Evolutionary conservation across 345 rosid genomes (phyloP).

Genomic region (Populus pruinosa): DNA sequence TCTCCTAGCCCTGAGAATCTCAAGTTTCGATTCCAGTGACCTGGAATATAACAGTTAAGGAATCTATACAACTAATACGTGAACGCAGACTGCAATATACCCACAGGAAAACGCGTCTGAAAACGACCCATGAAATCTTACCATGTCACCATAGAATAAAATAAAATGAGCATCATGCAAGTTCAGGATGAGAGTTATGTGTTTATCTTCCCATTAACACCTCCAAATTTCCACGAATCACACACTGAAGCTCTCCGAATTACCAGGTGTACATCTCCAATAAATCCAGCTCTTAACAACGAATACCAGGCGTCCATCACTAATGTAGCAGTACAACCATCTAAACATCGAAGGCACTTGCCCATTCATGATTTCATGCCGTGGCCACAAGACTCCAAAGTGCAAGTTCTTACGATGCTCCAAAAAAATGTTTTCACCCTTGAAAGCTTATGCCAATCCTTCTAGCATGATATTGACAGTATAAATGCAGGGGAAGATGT

Average conservation of each 20-base stretch:
- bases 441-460: neutral
- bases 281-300: neutral
- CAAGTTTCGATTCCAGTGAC: conserved; percentile 73
- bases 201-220: neutral
- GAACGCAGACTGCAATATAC: neutral
- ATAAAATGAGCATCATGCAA: neutral
- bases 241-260: neutral
- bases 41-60: conserved; percentile 31
- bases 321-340: neutral
- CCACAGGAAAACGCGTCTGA: neutral
- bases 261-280: neutral
- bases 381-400: neutral
- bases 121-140: neutral
- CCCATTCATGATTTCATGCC: neutral
- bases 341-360: neutral
- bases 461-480: neutral
- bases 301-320: neutral
- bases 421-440: neutral
- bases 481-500: neutral
- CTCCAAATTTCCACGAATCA: neutral
- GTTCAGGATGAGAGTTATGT: neutral
- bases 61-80: neutral
- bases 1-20: conserved; percentile 59
- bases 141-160: neutral
- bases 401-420: neutral